Conservation (phyloP, 805 yeast genomes). For the Lipomyces anomalus region DNA sequence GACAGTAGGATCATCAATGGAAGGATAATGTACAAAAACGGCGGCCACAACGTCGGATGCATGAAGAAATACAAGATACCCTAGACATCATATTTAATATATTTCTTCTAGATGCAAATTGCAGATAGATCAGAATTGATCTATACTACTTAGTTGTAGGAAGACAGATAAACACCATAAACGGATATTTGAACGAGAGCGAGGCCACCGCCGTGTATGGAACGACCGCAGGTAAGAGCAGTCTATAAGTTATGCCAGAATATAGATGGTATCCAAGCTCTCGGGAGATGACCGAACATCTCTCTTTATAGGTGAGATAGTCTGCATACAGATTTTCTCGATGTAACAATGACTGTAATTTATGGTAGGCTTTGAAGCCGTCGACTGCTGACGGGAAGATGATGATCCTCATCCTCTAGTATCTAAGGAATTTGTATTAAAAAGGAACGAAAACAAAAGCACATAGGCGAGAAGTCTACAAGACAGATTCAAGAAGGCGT, state of each 20-base stretch:
- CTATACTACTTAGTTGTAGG: too few species aligned
- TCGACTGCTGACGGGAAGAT: not conserved
- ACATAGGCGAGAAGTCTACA: too few species aligned
- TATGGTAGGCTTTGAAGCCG: not conserved
- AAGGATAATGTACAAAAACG: constrained; percentile 7
- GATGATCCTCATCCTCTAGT: not conserved
- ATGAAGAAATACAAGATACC: constrained; percentile 13
- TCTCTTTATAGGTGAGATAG: not conserved
- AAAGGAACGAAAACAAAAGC: too few species aligned
- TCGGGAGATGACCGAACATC: not conserved
- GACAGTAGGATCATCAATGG: constrained; percentile 10
- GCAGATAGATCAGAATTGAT: too few species aligned
- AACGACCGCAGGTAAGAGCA: constrained; percentile 7
- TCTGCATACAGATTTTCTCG: not conserved
- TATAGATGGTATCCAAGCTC: constrained; percentile 1
- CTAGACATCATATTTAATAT: too few species aligned
- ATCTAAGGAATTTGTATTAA: too few species aligned
- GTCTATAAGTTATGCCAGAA: constrained; percentile 18
- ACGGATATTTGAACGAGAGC: constrained; percentile 12
- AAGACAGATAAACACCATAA: constrained; percentile 4
- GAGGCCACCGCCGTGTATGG: constrained; percentile 20
- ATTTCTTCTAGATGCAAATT: too few species aligned
- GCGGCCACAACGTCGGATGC: constrained; percentile 23
- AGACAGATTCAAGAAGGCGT: too few species aligned
- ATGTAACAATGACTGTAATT: not conserved